phyloP scores from a whole-genome alignment of 768 basidiomycete species.

The Suillus tomentosus region DNA sequence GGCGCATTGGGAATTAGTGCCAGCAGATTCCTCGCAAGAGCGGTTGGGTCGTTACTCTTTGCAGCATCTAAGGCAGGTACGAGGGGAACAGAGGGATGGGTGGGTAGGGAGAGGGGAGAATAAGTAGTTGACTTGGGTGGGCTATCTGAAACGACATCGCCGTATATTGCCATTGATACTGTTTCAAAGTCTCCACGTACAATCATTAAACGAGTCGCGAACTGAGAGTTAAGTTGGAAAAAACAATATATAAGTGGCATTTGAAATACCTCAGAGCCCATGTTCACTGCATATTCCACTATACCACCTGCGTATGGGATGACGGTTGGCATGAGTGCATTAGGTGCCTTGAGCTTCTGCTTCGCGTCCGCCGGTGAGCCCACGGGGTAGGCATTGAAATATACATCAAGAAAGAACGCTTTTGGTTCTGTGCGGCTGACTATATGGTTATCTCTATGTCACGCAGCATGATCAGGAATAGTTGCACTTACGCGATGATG shows the following conservation, averaged over 20 bases:
- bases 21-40: conserved; percentile 63
- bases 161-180: conserved; percentile 64
- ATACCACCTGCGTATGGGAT: conserved; percentile 73
- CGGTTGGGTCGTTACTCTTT: conserved; percentile 58
- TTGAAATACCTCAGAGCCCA: conserved; percentile 61
- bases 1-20: conserved; percentile 63
- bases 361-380: conserved; percentile 44
- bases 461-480: conserved; percentile 8
- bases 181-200: conserved; percentile 72
- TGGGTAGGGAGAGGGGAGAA: conserved; percentile 42
- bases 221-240: conserved; percentile 39
- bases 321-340: conserved; percentile 70
- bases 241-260: background rate
- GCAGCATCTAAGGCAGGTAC: conserved; percentile 61
- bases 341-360: conserved; percentile 64
- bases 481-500: conserved; percentile 56
- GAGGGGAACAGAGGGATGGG: conserved; percentile 40
- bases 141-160: conserved; percentile 53
- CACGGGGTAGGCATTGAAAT: conserved; percentile 70
- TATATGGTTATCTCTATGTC: conserved; percentile 16
- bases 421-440: conserved; percentile 69
- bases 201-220: conserved; percentile 77
- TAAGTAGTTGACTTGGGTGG: conserved; percentile 39
- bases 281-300: conserved; percentile 66
- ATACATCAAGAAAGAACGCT: conserved; percentile 73